Percentiles rank a stretch among this genome's conserved stretches.
Conservation (phyloP, 441 rosid genomes). For the Euphorbia neoarborescens region DNA sequence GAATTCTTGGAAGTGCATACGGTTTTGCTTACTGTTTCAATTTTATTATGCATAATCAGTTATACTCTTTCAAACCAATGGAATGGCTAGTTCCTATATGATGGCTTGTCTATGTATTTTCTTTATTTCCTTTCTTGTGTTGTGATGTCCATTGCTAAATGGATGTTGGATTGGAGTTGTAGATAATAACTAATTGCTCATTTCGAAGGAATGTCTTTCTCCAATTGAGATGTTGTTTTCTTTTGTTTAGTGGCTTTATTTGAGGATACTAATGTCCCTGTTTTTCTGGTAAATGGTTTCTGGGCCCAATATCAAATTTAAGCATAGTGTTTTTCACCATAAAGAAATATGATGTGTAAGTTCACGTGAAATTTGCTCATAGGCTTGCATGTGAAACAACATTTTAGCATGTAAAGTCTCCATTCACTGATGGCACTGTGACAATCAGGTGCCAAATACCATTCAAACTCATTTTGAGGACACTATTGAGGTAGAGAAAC, state of each 20-base stretch:
- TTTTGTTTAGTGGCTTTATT: neutral
- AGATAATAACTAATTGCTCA: neutral
- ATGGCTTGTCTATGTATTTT: neutral
- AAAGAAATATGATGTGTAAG: neutral
- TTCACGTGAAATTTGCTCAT: conserved; percentile 2
- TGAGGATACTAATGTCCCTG: neutral
- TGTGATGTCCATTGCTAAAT: neutral
- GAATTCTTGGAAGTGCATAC: conserved; percentile 5
- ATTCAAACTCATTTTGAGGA: conserved; percentile 63
- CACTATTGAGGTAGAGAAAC: conserved; percentile 52
- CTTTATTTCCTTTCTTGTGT: neutral
- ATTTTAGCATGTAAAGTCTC: conserved; percentile 3
- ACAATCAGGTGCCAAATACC: conserved; percentile 68
- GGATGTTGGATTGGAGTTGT: neutral
- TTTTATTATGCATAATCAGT: neutral
- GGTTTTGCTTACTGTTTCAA: neutral
- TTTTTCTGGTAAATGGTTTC: conserved; percentile 3
- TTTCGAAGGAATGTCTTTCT: conserved; percentile 3
- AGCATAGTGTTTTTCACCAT: neutral
- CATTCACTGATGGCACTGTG: conserved; percentile 18
- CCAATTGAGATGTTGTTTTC: neutral
- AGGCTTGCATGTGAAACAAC: conserved; percentile 11
- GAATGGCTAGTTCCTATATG: neutral
- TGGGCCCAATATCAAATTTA: neutral
- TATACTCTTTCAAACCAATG: neutral